Evolutionary conservation across 176 grass and related monocot genomes (phyloP).

Genomic region (Oryza brachyantha): DNA sequence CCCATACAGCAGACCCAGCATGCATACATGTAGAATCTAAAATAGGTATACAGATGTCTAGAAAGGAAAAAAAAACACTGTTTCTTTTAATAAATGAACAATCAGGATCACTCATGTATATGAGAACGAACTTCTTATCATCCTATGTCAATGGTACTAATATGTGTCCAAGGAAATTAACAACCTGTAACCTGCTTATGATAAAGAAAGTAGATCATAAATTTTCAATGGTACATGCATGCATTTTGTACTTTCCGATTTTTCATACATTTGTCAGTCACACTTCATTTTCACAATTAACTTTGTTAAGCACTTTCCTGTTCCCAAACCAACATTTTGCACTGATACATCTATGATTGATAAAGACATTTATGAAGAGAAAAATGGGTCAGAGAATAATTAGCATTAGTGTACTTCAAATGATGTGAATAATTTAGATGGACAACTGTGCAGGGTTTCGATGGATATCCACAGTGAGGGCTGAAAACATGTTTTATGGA

Average conservation of each 20-base stretch:
- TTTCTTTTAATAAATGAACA: not conserved
- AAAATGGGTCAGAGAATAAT: too few relatives aligned
- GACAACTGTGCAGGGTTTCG: too few relatives aligned
- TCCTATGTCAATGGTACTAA: not conserved
- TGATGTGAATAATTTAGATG: too few relatives aligned
- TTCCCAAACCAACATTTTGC: not conserved
- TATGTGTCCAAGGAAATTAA: not conserved
- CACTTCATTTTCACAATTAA: not conserved
- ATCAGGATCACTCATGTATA: not conserved
- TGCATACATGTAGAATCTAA: not conserved
- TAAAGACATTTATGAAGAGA: not conserved
- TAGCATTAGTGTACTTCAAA: too few relatives aligned
- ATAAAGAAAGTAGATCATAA: not conserved
- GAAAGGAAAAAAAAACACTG: not conserved
- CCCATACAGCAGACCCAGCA: not conserved
- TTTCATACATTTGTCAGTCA: not conserved
- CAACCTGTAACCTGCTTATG: not conserved
- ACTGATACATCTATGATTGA: not conserved
- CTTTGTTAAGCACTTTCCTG: not conserved
- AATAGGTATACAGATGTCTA: not conserved
- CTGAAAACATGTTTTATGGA: not conserved
- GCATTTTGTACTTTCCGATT: not conserved
- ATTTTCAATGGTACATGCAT: too few relatives aligned
- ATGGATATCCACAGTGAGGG: not conserved
- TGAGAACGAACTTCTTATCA: not conserved